Base-by-base conservation (phyloP, 805 yeast species). In the Schwanniomyces yamadae region DNA sequence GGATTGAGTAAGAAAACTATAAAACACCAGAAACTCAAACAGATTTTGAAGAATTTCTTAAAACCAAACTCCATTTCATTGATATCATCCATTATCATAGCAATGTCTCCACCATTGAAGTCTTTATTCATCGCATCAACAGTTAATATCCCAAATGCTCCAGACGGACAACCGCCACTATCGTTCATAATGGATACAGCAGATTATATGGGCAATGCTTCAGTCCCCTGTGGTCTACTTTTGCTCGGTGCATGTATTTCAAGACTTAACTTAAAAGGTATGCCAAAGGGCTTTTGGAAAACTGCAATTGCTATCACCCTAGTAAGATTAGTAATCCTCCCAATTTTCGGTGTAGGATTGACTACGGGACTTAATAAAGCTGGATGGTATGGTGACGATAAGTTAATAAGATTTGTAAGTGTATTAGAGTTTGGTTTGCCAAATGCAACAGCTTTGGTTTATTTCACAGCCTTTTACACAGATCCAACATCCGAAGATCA, bases 191-290 rank as follows among this genome's bases (percentile, higher is more conserved):
- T 91, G 78, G 96, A 91, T 54, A 78, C 82, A 45, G 71, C 91
- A 0, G 54, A 76, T 2, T 91, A 91, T 54, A 66, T 91, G 6
- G 96, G 96, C 0, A 78, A 78, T 18, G 96, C 96, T 0, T 78
- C 85, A 33, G 95, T 91, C 22, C 98, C 97, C 1, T 59, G 87
- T 39, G 98, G 97, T 0, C 65, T 91, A 41, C 56, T 87, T 29
- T 53, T 91, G 40, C 59, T 91, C 19, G 98, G 98, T 2, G 95
- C 91, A 12, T 88, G 96, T 2, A 78, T 91, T 27, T 84, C 96
- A 1, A 66, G 96, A 31, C 69, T 91, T 34, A 64, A 77, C 42
- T 58, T 89, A 14, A 66, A 64, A 5, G 51, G 65, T 4, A 62
- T 89, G 48, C 87, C 90, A 1, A 64, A 69, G 10, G 91, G 91